Conservation (phyloP, 495 filamentous ascomycete species). For the Chlorociboria aeruginascens region DNA sequence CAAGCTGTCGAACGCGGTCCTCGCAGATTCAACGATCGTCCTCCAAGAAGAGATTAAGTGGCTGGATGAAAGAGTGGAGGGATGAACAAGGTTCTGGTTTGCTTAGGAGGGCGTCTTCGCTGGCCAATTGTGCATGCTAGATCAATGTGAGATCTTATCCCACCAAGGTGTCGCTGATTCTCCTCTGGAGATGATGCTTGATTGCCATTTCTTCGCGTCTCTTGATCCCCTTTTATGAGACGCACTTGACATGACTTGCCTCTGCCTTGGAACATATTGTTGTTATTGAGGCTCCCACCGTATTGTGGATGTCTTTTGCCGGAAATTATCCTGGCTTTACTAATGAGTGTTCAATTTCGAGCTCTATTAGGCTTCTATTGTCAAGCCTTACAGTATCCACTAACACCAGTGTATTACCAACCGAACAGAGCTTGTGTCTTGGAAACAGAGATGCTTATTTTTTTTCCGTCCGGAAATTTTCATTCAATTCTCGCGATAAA, state of each 20-base stretch:
- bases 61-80: slow-evolving; percentile 4
- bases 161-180: slow-evolving; percentile 86
- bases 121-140: slow-evolving; percentile 36
- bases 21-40: slow-evolving; percentile 26
- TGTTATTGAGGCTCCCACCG: too few species aligned
- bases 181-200: slow-evolving; percentile 68
- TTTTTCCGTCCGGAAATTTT: too few species aligned
- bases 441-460: too few species aligned
- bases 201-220: slow-evolving; percentile 53
- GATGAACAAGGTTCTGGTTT: slow-evolving; percentile 26
- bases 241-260: neutral
- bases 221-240: neutral
- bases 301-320: too few species aligned
- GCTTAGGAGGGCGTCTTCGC: slow-evolving; percentile 33
- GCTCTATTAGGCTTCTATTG: too few species aligned
- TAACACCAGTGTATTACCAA: too few species aligned
- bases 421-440: too few species aligned
- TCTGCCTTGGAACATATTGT: too few species aligned
- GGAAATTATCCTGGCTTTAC: too few species aligned
- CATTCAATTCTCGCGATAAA: too few species aligned
- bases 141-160: slow-evolving; percentile 53
- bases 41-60: slow-evolving; percentile 29
- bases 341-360: too few species aligned
- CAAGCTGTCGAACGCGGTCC: slow-evolving; percentile 70
- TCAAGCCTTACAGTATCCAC: too few species aligned